phyloP scores from a whole-genome alignment of 2,329 filamentous ascomycete species.

The Colletotrichum cereale region DNA sequence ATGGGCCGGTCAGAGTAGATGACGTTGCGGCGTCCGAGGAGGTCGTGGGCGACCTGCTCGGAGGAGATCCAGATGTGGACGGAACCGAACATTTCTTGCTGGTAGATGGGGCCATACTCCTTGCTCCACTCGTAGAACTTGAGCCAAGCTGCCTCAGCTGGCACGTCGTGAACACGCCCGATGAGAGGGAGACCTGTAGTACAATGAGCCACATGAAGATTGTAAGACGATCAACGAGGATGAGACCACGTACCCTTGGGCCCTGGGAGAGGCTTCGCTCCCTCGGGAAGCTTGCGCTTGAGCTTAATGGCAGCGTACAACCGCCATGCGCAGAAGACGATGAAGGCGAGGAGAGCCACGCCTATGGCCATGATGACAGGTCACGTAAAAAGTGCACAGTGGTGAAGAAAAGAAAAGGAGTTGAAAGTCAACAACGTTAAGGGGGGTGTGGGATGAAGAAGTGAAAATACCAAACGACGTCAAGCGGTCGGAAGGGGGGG shows the following conservation, averaged over 20 bases:
- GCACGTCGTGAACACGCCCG: constrained; percentile 60
- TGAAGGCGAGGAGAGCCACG: constrained; percentile 36
- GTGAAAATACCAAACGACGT: constrained; percentile 1
- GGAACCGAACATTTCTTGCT: constrained; percentile 59
- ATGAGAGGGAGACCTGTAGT: constrained; percentile 56
- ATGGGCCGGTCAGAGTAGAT: constrained; percentile 62
- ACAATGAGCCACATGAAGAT: constrained; percentile 25
- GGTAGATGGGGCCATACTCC: constrained; percentile 60
- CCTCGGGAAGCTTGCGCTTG: constrained; percentile 45
- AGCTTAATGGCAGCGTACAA: constrained; percentile 30
- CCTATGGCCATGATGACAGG: constrained; percentile 31
- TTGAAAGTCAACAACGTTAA: background rate
- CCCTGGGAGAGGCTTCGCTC: constrained; percentile 47
- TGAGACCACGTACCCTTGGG: constrained; percentile 44
- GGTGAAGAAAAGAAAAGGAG: background rate
- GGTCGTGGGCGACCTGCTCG: constrained; percentile 58
- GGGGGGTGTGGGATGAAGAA: background rate
- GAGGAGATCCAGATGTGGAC: constrained; percentile 63
- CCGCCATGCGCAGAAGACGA: constrained; percentile 37
- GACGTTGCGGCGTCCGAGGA: constrained; percentile 55
- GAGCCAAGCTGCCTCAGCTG: constrained; percentile 56
- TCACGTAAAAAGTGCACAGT: constrained; percentile 15
- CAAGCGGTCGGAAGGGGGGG: constrained; percentile 5
- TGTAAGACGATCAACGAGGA: background rate
- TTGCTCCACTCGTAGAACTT: constrained; percentile 63